These are phyloP conservation scores for Talaromyces piceae DNA, from an alignment of 2,329 filamentous ascomycete genomes.

Conservation along the genomic window DNA sequence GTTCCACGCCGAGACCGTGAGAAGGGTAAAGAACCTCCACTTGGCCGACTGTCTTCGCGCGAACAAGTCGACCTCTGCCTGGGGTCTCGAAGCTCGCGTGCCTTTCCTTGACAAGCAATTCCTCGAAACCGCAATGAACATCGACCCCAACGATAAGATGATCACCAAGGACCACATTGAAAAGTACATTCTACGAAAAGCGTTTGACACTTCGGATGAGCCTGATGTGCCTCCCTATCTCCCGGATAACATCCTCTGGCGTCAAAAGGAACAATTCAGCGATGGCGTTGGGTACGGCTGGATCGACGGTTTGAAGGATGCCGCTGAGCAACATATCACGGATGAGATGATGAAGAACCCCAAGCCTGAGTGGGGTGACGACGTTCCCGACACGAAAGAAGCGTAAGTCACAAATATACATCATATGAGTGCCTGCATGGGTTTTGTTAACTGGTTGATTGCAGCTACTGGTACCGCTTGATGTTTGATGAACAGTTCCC, in stretches of 20 bases:
- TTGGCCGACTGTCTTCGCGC: slow-evolving; percentile 92
- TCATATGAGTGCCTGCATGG: neutral
- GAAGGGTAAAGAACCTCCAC: slow-evolving; percentile 93
- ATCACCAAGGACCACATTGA: slow-evolving; percentile 84
- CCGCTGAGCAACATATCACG: slow-evolving; percentile 78
- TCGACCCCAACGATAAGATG: slow-evolving; percentile 93
- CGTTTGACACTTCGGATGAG: slow-evolving; percentile 88
- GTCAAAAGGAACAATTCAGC: slow-evolving; percentile 99
- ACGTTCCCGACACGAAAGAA: slow-evolving; percentile 94
- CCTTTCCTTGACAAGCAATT: slow-evolving; percentile 98
- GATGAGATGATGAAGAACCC: slow-evolving; percentile 99
- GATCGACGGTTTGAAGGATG: slow-evolving; percentile 97
- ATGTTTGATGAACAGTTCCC: slow-evolving; percentile 99
- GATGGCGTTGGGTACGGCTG: slow-evolving; percentile 98
- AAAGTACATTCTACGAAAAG: slow-evolving; percentile 97
- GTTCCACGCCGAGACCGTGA: slow-evolving; percentile 94
- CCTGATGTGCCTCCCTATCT: slow-evolving; percentile 76
- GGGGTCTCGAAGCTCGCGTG: slow-evolving; percentile 95
- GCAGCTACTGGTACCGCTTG: slow-evolving; percentile 85
- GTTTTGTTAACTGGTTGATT: slow-evolving; percentile 15
- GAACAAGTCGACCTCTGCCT: slow-evolving; percentile 98
- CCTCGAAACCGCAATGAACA: slow-evolving; percentile 84
- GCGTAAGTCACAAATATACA: slow-evolving; percentile 51
- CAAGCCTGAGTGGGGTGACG: slow-evolving; percentile 88
- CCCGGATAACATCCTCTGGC: slow-evolving; percentile 92